Evolutionary conservation across 2,329 filamentous ascomycete genomes (phyloP), one percentile per base, ranked within the genome.

Genomic region (Exophiala calicioides): DNA sequence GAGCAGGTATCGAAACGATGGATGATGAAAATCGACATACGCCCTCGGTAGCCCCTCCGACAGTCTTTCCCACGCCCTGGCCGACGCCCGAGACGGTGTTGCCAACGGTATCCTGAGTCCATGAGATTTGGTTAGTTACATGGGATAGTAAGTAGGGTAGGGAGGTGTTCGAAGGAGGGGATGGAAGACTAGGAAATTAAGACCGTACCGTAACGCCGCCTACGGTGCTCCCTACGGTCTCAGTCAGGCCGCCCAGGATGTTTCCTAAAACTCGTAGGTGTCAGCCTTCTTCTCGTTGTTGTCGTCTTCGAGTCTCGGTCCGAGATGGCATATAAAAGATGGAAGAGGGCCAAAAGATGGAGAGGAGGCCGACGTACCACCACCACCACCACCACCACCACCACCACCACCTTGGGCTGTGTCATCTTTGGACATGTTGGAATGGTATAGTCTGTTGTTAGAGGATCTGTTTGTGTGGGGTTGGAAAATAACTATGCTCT

Each of bases 41-140:
- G 8, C 52, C 52, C 39, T 52, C 34, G 15, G 48, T 52, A 2
- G 55, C 53, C 9, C 55, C 56, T 12, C 57, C 53, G 13, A 57
- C 55, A n/a, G 54, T 62, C 29, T 58, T 53, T 2, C 64, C 51
- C 6, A 62, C 50, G 2, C 58, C 58, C 36, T 66, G 53, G 3
- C 58, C 62, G 1, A 63, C 57, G 7, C 59, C 60, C 1, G 60
- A 60, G 13, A 64, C 58, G 16, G 65, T 66, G 42, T 62, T 61
- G 10, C 62, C 59, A 10, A 64, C 48, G 19, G 52, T 55, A 19
- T 55, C 52, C 51, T 54, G 27, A 10, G 9, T n/a, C 5, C n/a
- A n/a, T 35, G 15, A 39, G 52, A 4, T 57, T 60, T 35, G 57
- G 45, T n/a, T 19, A 9, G n/a, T n/a, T n/a, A n/a, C n/a, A 23